These are phyloP conservation scores for Phascolomyces articulosus DNA, from an alignment of 371 early-diverging fungal species.

Conservation along the genomic window DNA sequence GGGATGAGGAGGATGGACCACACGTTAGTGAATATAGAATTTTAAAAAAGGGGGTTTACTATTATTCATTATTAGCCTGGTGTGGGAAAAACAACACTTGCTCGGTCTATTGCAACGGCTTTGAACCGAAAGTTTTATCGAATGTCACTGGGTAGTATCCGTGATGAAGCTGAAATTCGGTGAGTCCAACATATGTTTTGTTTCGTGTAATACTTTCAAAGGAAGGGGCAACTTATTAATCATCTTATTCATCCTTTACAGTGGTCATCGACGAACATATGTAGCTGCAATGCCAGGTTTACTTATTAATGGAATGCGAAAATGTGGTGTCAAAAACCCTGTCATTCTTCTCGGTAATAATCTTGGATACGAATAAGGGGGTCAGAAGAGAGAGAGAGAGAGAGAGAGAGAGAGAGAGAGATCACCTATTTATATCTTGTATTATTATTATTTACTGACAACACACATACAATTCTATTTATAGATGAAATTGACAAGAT, in stretches of 20 bases:
- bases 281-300: conserved; percentile 88
- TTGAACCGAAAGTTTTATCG: conserved; percentile 81
- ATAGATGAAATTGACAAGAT: conserved; percentile 89
- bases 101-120: conserved; percentile 76
- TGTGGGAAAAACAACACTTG: conserved; percentile 87
- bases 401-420: too few species aligned
- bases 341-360: conserved; percentile 74
- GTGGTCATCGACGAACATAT: conserved; percentile 89
- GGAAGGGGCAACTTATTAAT: too few species aligned
- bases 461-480: too few species aligned
- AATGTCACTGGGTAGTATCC: conserved; percentile 85
- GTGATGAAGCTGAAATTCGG: conserved; percentile 89
- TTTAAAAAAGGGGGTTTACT: background rate
- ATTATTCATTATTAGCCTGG: conserved; percentile 49
- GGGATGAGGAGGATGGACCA: too few species aligned
- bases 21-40: too few species aligned
- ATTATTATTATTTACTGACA: too few species aligned
- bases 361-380: too few species aligned
- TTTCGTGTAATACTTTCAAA: too few species aligned
- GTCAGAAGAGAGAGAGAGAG: too few species aligned
- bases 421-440: too few species aligned
- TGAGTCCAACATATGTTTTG: conserved; percentile 7
- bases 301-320: conserved; percentile 76
- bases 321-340: conserved; percentile 79
- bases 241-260: conserved; percentile 6